Evolutionary conservation across 768 basidiomycete genomes (phyloP).

Genomic region (Suillus ampliporus): DNA sequence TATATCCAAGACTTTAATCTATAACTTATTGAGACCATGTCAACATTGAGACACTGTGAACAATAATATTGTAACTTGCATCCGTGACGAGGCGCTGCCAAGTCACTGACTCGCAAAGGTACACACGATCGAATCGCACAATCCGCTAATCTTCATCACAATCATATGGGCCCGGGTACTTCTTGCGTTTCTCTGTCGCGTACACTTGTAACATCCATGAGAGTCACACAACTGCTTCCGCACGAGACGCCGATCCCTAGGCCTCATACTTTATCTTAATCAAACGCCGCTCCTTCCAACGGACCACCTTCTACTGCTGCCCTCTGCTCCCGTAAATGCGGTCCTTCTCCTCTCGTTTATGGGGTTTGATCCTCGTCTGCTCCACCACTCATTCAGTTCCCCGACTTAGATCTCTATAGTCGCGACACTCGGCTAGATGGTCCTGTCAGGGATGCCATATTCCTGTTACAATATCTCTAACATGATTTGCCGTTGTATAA

Average conservation of each 20-base stretch:
- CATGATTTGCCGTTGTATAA: conserved; percentile 9
- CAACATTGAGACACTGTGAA: no score
- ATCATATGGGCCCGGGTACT: no score
- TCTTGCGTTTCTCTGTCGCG: conserved; percentile 19
- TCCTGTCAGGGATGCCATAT: conserved; percentile 20
- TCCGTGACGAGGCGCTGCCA: background rate
- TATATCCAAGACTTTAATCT: background rate
- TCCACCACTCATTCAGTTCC: conserved; percentile 27
- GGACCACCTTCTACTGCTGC: background rate
- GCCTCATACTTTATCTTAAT: background rate
- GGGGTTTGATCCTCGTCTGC: conserved; percentile 35
- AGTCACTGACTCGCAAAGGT: background rate
- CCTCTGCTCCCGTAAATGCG: background rate
- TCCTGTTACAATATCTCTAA: conserved; percentile 10
- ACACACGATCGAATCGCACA: conserved; percentile 26
- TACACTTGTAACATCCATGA: conserved; percentile 4
- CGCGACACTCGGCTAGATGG: conserved; percentile 17
- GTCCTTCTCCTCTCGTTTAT: conserved; percentile 24
- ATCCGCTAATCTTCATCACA: conserved; percentile 28
- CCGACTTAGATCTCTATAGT: background rate
- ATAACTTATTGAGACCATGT: background rate
- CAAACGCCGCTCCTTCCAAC: conserved; percentile 20
- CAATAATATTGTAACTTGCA: background rate
- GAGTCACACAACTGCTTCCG: conserved; percentile 25
- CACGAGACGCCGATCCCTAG: conserved; percentile 20